Base-by-base conservation (phyloP, 805 yeast species). In the Kuraishia ogatae region DNA sequence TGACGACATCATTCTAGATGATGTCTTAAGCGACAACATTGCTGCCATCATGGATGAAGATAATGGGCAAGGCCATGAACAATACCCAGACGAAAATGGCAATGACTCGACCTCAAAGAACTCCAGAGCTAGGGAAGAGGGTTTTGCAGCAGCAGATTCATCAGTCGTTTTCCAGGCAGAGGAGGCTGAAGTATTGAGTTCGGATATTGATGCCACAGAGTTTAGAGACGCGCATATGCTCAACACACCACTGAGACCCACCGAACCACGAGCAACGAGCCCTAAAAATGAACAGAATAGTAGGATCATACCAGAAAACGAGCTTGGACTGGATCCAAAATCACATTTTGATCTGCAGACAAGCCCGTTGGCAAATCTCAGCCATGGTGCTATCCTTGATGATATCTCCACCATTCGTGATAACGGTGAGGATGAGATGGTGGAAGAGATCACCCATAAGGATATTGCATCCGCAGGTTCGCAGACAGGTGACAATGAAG, bases 351-450 rank as follows among this genome's bases (percentile, higher is more conserved):
- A 23, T 23, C 62, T 56, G 5, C 53, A 59, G 48, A 62, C 66
- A 35, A 66, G 70, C 50, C 71, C 71, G 1, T 57, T 68, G 51
- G 71, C 70, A 1, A 65, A 66, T 51, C 64, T 67, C 21, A 66
- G 70, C 53, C 64, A 62, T 22, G 65, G 66, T 6, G 57, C 57
- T 19, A 53, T 63, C n/a, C 20, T 60, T 1, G 66, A 59, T 46
- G 43, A 35, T 35, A 35, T 35, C 15, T 35, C 43, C n/a, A 35
- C 43, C 17, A 35, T 35, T 11, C 43, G 13, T 35, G 50, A 43
- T 13, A 28, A 52, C 39, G 26, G 8, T 19, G 39, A 26, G 26
- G 39, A 19, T 17, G 15, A 22, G n/a, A 48, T 17, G 19, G 39
- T 26, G 10, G 46, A 50, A n/a, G 22, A 29, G 20, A 29, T 39